Conservation (phyloP, 352 stramenopile species). For the Globisporangium heterothallicum region DNA sequence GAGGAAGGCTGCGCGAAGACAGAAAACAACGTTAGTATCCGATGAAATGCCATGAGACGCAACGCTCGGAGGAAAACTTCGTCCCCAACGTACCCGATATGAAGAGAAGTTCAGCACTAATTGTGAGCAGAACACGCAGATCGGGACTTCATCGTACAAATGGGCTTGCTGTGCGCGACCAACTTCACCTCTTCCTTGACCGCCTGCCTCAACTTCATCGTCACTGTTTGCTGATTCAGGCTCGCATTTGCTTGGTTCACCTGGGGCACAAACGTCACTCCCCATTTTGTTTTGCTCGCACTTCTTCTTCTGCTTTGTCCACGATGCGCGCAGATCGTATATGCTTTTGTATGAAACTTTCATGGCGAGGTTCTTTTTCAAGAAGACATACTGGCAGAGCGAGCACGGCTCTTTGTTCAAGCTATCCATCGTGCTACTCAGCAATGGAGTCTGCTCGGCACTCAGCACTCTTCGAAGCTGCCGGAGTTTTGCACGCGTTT, state of each 20-base stretch:
- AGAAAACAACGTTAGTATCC: neutral
- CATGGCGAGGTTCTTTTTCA: slow-evolving; percentile 49
- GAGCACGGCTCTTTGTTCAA: slow-evolving; percentile 53
- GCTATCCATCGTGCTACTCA: slow-evolving; percentile 44
- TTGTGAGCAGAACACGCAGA: slow-evolving; percentile 59
- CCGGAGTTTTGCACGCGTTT: slow-evolving; percentile 29
- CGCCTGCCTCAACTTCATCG: neutral
- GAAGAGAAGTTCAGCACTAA: slow-evolving; percentile 38
- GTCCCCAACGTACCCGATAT: slow-evolving; percentile 34
- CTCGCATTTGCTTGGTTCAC: neutral
- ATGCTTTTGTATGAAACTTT: slow-evolving; percentile 66
- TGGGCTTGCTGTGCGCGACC: slow-evolving; percentile 28
- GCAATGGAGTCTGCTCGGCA: slow-evolving; percentile 36
- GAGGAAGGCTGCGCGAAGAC: slow-evolving; percentile 20
- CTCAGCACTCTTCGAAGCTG: slow-evolving; percentile 28
- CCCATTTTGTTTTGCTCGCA: neutral
- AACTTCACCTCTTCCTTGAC: neutral
- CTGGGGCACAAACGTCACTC: too few relatives aligned
- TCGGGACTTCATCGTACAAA: slow-evolving; percentile 50
- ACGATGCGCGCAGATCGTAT: slow-evolving; percentile 41
- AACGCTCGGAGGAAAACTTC: too few relatives aligned
- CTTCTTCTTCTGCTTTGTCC: slow-evolving; percentile 13
- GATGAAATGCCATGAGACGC: too few relatives aligned
- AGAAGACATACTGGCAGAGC: slow-evolving; percentile 47
- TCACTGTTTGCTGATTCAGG: neutral